Percentiles rank a stretch among this genome's conserved stretches.
These are phyloP conservation scores for Ogataea angusta DNA, from an alignment of 805 yeast genomes.

Conservation along the genomic window DNA sequence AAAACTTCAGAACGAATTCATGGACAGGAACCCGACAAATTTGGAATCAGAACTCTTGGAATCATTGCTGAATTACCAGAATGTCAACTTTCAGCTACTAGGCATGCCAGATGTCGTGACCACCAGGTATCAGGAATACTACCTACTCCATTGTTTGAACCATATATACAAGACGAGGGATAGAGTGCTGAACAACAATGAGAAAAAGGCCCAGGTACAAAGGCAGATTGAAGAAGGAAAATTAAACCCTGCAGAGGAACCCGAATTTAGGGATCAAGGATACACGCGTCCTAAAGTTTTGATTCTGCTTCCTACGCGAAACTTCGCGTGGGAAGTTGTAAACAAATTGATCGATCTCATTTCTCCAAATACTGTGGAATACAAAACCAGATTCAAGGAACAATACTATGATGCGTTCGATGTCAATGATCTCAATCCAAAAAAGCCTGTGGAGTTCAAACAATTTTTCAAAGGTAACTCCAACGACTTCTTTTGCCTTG, in stretches of 20 bases:
- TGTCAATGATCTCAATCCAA: constrained; percentile 33
- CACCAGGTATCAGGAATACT: constrained; percentile 52
- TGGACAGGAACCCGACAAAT: constrained; percentile 31
- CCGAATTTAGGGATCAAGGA: constrained; percentile 87
- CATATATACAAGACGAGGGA: constrained; percentile 88
- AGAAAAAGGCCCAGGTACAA: constrained; percentile 44
- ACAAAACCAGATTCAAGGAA: constrained; percentile 65
- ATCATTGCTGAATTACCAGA: constrained; percentile 71
- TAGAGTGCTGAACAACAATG: constrained; percentile 72
- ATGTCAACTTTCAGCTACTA: constrained; percentile 54
- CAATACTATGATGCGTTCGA: constrained; percentile 58
- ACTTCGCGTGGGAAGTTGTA: constrained; percentile 69
- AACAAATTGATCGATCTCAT: constrained; percentile 57
- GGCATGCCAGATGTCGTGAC: constrained; percentile 41
- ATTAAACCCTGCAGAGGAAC: constrained; percentile 35
- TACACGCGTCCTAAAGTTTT: constrained; percentile 90
- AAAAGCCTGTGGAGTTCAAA: constrained; percentile 81
- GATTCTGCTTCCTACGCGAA: constrained; percentile 79
- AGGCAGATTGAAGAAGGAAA: constrained; percentile 36
- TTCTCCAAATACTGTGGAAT: constrained; percentile 74
- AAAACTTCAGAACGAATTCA: constrained; percentile 37
- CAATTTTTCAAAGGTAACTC: constrained; percentile 82
- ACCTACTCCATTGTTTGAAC: constrained; percentile 70
- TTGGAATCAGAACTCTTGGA: constrained; percentile 54
- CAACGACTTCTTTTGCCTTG: constrained; percentile 86